phyloP scores from a whole-genome alignment of 164 flowering plant species.

The Dillenia suffruticosa region DNA sequence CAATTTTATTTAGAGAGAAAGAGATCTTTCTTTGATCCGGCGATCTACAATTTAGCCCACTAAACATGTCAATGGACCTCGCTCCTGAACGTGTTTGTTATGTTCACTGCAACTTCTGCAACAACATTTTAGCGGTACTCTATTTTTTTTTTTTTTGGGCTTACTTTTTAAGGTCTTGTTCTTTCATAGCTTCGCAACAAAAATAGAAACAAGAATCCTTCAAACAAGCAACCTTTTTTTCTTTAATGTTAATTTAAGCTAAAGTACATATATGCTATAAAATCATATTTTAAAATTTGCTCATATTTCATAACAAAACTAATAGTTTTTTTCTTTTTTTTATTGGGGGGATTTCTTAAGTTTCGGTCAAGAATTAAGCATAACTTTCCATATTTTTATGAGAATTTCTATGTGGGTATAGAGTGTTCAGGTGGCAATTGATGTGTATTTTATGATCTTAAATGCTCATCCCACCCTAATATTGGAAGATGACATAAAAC shows the following conservation, averaged over 20 bases:
- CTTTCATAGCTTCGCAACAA: not conserved
- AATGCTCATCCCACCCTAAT: no score
- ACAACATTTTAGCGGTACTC: conserved; percentile 87
- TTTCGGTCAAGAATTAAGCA: not conserved
- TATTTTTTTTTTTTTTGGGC: conserved; percentile 9
- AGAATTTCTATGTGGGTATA: conserved; percentile 4
- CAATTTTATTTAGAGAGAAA: no score
- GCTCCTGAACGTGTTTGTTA: conserved; percentile 79
- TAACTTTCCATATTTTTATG: conserved; percentile 12
- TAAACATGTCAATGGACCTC: conserved; percentile 55
- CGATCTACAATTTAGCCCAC: not conserved
- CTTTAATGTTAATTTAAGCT: not conserved
- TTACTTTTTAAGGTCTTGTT: not conserved
- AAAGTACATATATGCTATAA: not conserved
- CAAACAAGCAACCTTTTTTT: not conserved
- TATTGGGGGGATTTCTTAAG: not conserved
- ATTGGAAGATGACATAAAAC: no score
- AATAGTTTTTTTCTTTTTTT: not conserved
- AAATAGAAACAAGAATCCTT: not conserved
- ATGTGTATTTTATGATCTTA: no score
- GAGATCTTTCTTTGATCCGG: conserved; percentile 13
- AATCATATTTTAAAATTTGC: conserved; percentile 1
- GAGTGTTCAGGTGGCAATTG: no score
- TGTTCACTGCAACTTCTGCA: conserved; percentile 97
- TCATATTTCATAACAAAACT: not conserved